Evolutionary conservation across 2,329 filamentous ascomycete genomes (phyloP), one percentile per base, ranked within the genome.

Genomic region (Peltaster fructicola): DNA sequence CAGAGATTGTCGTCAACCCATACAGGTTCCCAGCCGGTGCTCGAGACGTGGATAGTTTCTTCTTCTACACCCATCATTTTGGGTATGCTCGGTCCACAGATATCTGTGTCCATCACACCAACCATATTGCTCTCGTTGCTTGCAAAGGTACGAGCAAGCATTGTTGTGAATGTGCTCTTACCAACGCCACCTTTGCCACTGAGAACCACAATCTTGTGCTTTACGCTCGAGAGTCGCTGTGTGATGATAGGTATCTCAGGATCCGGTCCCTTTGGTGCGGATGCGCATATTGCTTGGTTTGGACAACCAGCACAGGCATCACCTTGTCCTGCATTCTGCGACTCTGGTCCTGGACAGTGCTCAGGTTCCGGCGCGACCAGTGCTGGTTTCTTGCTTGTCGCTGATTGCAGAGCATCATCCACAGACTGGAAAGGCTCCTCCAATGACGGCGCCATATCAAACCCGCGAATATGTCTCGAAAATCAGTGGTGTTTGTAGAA

Each of bases 31-130:
- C 84, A 93, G 2, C 88, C 88, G 1, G 74, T 69, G 26, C 69
- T 75, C 45, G 74, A 88, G 26, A 92, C 71, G 49, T 98, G 88
- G 25, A 98, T 88, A 1, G 78, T 91, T 55, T 98, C 85, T 14
- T 70, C 59, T 52, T 93, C 84, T 1, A 93, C 85, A 16, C 88
- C 88, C 73, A 98, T 84, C 85, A 98, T 95, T 57, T 93, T 93
- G 11, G 88, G 88, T 42, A 98, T 93, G 35, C 73, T 81, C 1
- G 88, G 88, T 0, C 88, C 88, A 54, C 82, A 93, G 34, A 98
- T 92, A 51, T 98, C 88, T 5, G 88, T 90, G 53, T 98, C 88
- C 81, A 95, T 93, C 40, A 98, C 74, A 11, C 85, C 88, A 14
- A 98, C 79, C 1, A 70, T 80, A 29, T 61, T 74, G 22, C 74